Percentiles rank a stretch among this genome's conserved stretches.
Conservation (phyloP, 345 rosid species). For the Eucalyptus pumila region DNA sequence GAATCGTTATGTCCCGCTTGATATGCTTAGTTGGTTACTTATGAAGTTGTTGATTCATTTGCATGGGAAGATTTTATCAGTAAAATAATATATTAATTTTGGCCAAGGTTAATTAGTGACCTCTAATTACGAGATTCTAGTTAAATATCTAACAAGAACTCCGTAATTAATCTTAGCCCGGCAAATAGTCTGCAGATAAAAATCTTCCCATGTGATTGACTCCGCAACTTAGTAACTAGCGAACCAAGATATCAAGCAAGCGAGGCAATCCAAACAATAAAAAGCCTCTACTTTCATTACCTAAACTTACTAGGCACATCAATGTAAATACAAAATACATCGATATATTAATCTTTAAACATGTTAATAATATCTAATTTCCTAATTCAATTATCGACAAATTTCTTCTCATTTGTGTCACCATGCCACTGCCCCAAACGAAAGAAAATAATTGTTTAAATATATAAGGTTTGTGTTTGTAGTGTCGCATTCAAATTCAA, state of each 20-base stretch:
- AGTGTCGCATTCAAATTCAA: background rate
- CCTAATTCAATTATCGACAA: no score
- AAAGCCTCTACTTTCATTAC: background rate
- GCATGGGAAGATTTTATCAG: background rate
- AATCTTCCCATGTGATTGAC: background rate
- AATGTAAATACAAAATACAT: background rate
- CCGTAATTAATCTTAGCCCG: background rate
- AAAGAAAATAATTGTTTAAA: background rate
- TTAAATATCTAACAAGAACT: no score
- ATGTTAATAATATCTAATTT: no score
- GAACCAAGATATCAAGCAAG: background rate
- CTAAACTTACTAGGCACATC: background rate
- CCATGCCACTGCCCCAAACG: rapidly evolving
- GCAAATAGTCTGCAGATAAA: background rate
- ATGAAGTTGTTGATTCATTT: background rate
- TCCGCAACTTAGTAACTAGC: background rate
- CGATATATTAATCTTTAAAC: no score
- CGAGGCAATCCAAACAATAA: background rate
- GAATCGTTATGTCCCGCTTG: background rate
- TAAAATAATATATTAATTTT: no score
- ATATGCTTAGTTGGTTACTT: background rate
- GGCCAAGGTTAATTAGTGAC: background rate
- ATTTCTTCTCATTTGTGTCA: background rate
- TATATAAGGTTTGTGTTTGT: background rate
- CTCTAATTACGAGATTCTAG: background rate